phyloP scores from a whole-genome alignment of 73 alveolate species.

The Tetrahymena malaccensis region DNA sequence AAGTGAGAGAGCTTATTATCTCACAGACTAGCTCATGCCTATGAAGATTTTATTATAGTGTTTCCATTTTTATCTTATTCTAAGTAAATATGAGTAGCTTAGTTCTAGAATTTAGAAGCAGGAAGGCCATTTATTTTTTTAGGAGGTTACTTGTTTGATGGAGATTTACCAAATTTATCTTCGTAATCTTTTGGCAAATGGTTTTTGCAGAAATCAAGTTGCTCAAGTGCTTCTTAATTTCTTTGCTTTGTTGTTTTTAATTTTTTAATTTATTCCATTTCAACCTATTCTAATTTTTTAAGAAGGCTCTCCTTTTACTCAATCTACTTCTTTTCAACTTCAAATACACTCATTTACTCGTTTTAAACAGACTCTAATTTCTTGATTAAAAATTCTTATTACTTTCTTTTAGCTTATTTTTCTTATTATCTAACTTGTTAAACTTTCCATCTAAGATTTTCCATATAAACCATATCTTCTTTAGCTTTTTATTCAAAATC shows the following conservation, averaged over 20 bases:
- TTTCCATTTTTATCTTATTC: background rate
- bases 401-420: background rate
- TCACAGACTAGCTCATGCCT: background rate
- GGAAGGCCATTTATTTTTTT: background rate
- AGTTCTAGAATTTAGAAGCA: background rate
- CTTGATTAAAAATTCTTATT: background rate
- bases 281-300: background rate
- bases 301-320: background rate
- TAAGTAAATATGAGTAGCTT: background rate
- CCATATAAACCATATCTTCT: background rate
- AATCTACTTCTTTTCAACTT: background rate
- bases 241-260: background rate
- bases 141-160: background rate
- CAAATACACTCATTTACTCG: background rate
- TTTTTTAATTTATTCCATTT: background rate
- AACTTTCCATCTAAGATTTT: background rate
- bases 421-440: background rate
- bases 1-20: background rate
- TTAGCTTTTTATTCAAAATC: background rate
- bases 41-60: background rate
- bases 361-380: background rate
- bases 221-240: background rate
- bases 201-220: background rate
- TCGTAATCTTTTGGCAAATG: background rate
- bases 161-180: background rate